phyloP scores from a whole-genome alignment of 768 basidiomycete genomes.

The Termitomyces sp. region DNA sequence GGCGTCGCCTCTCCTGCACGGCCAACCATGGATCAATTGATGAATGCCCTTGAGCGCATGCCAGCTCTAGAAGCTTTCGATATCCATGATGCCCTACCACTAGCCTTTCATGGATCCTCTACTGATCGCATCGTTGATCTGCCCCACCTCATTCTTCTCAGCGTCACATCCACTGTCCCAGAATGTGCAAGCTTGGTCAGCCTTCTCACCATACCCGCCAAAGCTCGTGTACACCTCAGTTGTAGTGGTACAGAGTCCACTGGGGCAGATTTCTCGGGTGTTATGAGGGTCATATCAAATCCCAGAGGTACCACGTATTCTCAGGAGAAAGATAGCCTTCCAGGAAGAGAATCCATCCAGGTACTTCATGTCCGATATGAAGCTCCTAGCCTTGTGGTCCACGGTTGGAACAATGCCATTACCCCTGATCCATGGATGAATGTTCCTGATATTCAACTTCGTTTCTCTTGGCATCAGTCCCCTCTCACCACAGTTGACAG shows the following conservation, averaged over 20 bases:
- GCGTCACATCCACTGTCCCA: constrained; percentile 13
- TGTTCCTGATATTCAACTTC: constrained; percentile 14
- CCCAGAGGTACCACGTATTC: constrained; percentile 1
- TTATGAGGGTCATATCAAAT: constrained; percentile 12
- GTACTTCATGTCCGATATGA: constrained; percentile 10
- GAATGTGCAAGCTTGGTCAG: constrained; percentile 21
- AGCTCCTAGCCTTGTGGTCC: constrained; percentile 11
- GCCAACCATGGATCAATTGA: constrained; percentile 25
- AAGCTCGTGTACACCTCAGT: constrained; percentile 11
- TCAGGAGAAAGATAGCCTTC: constrained; percentile 2
- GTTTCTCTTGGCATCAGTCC: constrained; percentile 18
- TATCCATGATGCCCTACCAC: constrained; percentile 29
- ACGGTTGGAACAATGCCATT: constrained; percentile 10
- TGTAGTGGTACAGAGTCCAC: constrained; percentile 14
- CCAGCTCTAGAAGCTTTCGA: constrained; percentile 26
- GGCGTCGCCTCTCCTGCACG: constrained; percentile 18
- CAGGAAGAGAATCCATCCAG: constrained; percentile 8
- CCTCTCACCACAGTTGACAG: constrained; percentile 6
- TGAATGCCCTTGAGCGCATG: constrained; percentile 27
- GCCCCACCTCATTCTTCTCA: constrained; percentile 15
- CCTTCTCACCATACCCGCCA: constrained; percentile 16
- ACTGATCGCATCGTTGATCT: constrained; percentile 16
- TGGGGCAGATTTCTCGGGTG: constrained; percentile 14
- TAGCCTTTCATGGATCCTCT: constrained; percentile 10
- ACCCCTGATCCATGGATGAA: not conserved